Evolutionary conservation across 805 yeast species (phyloP), one percentile per base, ranked within the genome.

Genomic region (Saturnispora galanensis): DNA sequence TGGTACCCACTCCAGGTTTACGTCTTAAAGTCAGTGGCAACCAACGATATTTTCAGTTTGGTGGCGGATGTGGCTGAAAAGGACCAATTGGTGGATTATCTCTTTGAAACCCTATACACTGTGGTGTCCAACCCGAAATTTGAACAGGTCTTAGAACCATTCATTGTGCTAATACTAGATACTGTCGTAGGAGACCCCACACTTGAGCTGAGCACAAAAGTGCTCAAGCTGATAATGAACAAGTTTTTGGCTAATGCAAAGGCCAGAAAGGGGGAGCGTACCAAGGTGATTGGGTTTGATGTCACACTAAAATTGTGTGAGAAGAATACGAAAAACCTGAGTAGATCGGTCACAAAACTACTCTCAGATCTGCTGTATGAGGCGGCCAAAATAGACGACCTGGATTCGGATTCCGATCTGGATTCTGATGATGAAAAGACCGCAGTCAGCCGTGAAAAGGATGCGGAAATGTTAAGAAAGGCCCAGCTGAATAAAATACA

Each of bases 101-200:
- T 83, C 4, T 87, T 89, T 56, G 69, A 73, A 21, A 64, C 73
- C 2, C 80, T 84, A 57, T 88, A 84, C 56, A 73, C 70, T 18
- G 58, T 77, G 18, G 61, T 71, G 0, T 59, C 73, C 11, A 60
- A 65, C 7, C 63, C 59, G 31, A 66, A 65, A 5, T 73, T 79
- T 30, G 49, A 50, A 36, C 29, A 41, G 2, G 29, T 39, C 8
- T 58, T 84, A 13, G 85, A 77, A 54, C 77, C 79, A 7, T 67
- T 80, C 29, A 73, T 82, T 17, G 69, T 81, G 3, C 89, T 84
- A 41, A 72, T 87, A n/a, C 66, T 88, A 39, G 73, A 81, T 13
- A 95, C 84, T 53, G 71, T 86, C 11, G 69, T 88, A 10, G 71
- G 83, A 1, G 95, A 88, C 57, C 71, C 79, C 42, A 84, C 77